Conservation (phyloP, 1,284 basidiomycete species). For the Irpex sp. region DNA sequence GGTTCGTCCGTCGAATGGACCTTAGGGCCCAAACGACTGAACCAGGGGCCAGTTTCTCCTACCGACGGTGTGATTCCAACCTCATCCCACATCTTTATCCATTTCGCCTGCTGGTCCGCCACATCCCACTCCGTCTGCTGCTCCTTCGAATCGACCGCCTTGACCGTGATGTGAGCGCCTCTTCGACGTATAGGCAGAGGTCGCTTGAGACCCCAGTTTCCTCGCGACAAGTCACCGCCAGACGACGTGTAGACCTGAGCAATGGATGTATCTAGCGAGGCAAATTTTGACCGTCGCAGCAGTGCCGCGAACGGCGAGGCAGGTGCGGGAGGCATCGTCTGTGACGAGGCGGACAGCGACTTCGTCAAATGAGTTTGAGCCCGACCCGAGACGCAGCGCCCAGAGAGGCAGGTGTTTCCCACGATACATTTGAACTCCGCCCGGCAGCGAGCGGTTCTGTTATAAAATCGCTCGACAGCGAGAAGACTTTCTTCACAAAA, state of each 20-base stretch:
- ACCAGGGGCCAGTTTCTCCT: constrained; percentile 29
- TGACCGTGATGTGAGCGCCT: constrained; percentile 56
- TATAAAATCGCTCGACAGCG: constrained; percentile 16
- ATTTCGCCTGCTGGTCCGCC: constrained; percentile 58
- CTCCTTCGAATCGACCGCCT: constrained; percentile 61
- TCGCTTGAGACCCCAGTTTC: constrained; percentile 78
- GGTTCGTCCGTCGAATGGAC: constrained; percentile 13
- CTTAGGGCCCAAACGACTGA: constrained; percentile 28
- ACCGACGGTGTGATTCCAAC: constrained; percentile 43
- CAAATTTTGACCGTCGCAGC: constrained; percentile 73
- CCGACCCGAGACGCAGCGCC: neutral
- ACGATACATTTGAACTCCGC: constrained; percentile 16
- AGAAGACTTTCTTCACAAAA: constrained; percentile 9
- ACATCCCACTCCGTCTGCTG: constrained; percentile 74
- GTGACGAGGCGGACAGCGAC: constrained; percentile 27
- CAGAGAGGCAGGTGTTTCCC: constrained; percentile 1
- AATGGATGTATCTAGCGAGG: constrained; percentile 69
- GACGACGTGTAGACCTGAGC: constrained; percentile 69
- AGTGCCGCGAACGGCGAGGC: constrained; percentile 68
- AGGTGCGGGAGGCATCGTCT: constrained; percentile 25
- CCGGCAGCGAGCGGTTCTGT: constrained; percentile 12
- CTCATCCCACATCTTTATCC: constrained; percentile 64
- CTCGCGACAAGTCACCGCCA: constrained; percentile 64
- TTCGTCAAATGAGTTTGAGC: neutral
- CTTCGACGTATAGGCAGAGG: constrained; percentile 59